Evolutionary conservation across 768 basidiomycete genomes (phyloP).

Genomic region (Pleurotus tuoliensis): DNA sequence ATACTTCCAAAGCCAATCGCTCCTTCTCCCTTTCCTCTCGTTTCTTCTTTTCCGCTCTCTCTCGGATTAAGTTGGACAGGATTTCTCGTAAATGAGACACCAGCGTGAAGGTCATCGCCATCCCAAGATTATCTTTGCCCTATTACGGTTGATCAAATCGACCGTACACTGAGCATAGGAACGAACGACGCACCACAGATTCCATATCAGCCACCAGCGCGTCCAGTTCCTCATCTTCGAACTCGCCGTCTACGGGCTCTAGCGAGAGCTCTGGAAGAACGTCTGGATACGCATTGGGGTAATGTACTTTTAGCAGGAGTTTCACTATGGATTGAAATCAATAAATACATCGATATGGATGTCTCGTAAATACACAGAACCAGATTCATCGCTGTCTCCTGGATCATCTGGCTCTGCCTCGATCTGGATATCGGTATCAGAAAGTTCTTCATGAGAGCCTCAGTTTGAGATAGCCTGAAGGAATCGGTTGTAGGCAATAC

Average conservation of each 20-base stretch:
- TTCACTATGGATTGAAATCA: constrained; percentile 49
- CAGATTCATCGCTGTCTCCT: constrained; percentile 56
- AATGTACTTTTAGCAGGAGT: constrained; percentile 68
- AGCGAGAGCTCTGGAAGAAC: constrained; percentile 70
- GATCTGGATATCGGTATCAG: constrained; percentile 78
- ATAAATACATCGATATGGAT: constrained; percentile 8
- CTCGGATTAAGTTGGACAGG: constrained; percentile 58
- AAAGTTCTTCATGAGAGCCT: constrained; percentile 69
- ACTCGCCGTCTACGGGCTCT: constrained; percentile 52
- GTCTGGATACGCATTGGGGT: constrained; percentile 84
- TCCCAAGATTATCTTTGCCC: constrained; percentile 86
- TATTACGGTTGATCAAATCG: constrained; percentile 19
- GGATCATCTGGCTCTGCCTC: constrained; percentile 84
- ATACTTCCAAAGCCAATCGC: constrained; percentile 71
- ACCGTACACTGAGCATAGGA: not conserved
- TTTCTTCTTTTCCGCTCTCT: constrained; percentile 50
- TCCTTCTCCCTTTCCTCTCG: constrained; percentile 72
- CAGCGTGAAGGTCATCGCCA: constrained; percentile 98
- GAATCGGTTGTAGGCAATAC: constrained; percentile 38
- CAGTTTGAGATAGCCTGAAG: constrained; percentile 30
- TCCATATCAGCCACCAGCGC: constrained; percentile 54
- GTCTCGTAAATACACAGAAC: constrained; percentile 8
- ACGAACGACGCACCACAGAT: constrained; percentile 42
- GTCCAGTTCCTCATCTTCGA: constrained; percentile 55
- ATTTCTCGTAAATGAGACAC: constrained; percentile 82